Conservation (phyloP, 306 rosid species). For the Calophaca sinica region DNA sequence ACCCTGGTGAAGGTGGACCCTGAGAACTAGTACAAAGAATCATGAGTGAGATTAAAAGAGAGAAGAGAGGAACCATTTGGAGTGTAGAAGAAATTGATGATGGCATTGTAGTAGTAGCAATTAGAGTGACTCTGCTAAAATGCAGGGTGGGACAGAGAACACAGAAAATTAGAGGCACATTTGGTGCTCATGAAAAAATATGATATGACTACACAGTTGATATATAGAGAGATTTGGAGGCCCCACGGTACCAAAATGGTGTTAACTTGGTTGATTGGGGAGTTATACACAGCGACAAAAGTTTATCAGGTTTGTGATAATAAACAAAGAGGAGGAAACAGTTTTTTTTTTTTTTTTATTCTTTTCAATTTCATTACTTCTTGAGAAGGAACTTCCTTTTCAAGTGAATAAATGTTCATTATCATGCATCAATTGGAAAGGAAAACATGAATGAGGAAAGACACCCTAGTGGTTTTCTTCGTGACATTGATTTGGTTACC, state of each 20-base stretch:
- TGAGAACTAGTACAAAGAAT: slow-evolving; percentile 53
- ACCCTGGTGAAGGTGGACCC: slow-evolving; percentile 87
- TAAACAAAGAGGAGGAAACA: slow-evolving; percentile 26
- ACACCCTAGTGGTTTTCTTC: slow-evolving; percentile 5
- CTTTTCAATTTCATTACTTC: slow-evolving; percentile 10
- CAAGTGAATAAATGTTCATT: slow-evolving; percentile 28
- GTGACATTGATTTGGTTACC: slow-evolving; percentile 35
- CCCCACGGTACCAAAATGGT: slow-evolving; percentile 44
- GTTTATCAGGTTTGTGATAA: slow-evolving; percentile 40
- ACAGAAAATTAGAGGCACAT: slow-evolving; percentile 25
- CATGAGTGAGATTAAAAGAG: slow-evolving; percentile 47
- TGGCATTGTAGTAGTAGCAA: slow-evolving; percentile 36
- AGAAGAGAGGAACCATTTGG: slow-evolving; percentile 51
- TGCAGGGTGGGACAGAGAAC: neutral
- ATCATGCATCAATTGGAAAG: slow-evolving; percentile 21
- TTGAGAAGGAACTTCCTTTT: slow-evolving; percentile 36
- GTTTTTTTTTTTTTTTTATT: too few species aligned
- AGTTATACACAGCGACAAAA: slow-evolving; percentile 51
- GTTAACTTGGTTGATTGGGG: slow-evolving; percentile 52
- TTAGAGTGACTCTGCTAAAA: slow-evolving; percentile 16
- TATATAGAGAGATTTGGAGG: slow-evolving; percentile 61
- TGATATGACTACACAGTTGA: slow-evolving; percentile 46
- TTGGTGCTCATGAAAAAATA: slow-evolving; percentile 40
- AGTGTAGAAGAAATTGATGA: slow-evolving; percentile 38
- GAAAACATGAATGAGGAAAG: slow-evolving; percentile 32